A percentile compares a stretch with the other conserved stretches of the same genome.
These are phyloP conservation scores for Penicillium thymicola DNA, from an alignment of 2,329 filamentous ascomycete genomes.

Conservation along the genomic window DNA sequence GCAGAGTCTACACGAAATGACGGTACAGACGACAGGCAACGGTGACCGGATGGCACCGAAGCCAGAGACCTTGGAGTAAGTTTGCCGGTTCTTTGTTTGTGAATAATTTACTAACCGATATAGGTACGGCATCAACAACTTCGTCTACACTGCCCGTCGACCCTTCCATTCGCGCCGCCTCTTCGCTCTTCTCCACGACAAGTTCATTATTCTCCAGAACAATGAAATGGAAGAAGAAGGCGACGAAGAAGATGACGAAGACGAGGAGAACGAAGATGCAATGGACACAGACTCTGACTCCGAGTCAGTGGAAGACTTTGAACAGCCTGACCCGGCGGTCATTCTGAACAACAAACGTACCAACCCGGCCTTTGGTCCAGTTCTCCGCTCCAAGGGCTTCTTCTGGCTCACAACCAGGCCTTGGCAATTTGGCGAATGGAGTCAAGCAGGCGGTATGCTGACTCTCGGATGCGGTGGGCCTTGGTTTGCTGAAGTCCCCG, in stretches of 20 bases:
- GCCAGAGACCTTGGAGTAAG: constrained; percentile 66
- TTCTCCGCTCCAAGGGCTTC: constrained; percentile 46
- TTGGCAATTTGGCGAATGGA: constrained; percentile 45
- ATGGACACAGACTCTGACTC: constrained; percentile 29
- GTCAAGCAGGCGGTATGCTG: constrained; percentile 45
- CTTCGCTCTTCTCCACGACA: constrained; percentile 43
- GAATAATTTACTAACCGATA: not conserved
- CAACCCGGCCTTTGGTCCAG: constrained; percentile 36
- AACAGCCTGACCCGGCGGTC: constrained; percentile 30
- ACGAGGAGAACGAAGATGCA: constrained; percentile 24
- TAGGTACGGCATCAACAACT: constrained; percentile 66
- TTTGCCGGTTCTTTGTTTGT: not conserved
- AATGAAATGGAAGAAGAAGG: constrained; percentile 29
- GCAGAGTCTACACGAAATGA: constrained; percentile 67
- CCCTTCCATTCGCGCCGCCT: constrained; percentile 47
- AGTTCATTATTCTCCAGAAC: constrained; percentile 45
- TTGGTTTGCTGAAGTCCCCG: constrained; percentile 59
- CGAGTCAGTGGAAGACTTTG: constrained; percentile 30
- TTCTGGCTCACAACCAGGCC: constrained; percentile 46
- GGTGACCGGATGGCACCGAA: constrained; percentile 60
- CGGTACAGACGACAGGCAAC: constrained; percentile 54
- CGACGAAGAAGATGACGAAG: not conserved
- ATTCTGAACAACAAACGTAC: constrained; percentile 41
- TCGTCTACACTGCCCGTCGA: constrained; percentile 62
- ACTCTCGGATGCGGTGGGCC: constrained; percentile 42